Conservation (phyloP, 2,329 filamentous ascomycete genomes). For the Aspergillus persii region DNA sequence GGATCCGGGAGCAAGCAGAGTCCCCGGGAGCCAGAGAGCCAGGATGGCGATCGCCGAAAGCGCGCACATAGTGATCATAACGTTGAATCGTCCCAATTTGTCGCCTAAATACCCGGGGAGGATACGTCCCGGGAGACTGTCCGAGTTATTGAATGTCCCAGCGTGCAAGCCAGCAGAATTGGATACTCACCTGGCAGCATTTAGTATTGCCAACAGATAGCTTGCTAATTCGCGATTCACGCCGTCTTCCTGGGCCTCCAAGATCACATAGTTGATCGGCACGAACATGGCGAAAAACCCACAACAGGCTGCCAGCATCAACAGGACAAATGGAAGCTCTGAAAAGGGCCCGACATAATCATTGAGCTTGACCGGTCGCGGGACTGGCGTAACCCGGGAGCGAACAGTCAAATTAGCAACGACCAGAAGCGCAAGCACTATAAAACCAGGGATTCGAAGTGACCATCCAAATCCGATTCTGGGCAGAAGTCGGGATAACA, state of each 20-base stretch:
- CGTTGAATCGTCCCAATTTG: constrained; percentile 38
- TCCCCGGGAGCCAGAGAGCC: constrained; percentile 49
- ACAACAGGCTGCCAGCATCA: constrained; percentile 50
- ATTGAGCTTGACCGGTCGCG: background rate
- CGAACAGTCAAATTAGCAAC: constrained; percentile 54
- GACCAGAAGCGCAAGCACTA: constrained; percentile 58
- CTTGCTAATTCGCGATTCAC: constrained; percentile 38
- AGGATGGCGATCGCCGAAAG: constrained; percentile 49
- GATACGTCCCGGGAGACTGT: constrained; percentile 55
- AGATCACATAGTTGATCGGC: constrained; percentile 52
- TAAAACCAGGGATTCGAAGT: constrained; percentile 55
- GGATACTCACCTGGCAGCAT: background rate
- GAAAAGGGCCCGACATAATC: constrained; percentile 40
- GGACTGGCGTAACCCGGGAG: constrained; percentile 38
- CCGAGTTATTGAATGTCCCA: background rate
- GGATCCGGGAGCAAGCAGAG: constrained; percentile 37
- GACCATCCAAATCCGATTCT: constrained; percentile 55
- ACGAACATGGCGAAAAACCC: constrained; percentile 62
- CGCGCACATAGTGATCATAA: constrained; percentile 33
- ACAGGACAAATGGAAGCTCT: constrained; percentile 48
- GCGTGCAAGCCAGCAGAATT: background rate
- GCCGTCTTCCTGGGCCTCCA: constrained; percentile 47
- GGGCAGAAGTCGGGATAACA: constrained; percentile 54
- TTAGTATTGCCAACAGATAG: background rate
- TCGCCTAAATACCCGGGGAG: constrained; percentile 56